Evolutionary conservation across 495 filamentous ascomycete species (phyloP).

Genomic region (Penicillium atrosanguineum): DNA sequence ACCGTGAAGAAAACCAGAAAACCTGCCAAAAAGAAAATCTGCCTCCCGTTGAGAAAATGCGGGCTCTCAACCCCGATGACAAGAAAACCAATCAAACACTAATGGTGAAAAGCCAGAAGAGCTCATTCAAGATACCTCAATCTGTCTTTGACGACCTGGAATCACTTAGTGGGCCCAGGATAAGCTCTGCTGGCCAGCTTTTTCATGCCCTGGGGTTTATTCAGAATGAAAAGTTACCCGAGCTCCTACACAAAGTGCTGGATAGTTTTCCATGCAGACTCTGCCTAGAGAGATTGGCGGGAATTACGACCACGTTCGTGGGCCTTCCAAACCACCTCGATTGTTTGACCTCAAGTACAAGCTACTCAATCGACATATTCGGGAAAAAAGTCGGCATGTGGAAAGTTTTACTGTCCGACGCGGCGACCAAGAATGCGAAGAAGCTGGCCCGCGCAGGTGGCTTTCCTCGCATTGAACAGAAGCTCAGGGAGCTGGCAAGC

Average conservation of each 20-base stretch:
- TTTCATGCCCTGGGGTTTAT: conserved; percentile 6
- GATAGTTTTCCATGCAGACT: conserved; percentile 22
- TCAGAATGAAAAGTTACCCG: conserved; percentile 1
- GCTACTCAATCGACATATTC: conserved; percentile 18
- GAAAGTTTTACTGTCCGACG: conserved; percentile 37
- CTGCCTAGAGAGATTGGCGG: conserved; percentile 11
- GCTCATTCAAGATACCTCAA: neutral
- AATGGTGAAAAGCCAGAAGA: neutral
- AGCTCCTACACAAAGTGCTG: conserved; percentile 8
- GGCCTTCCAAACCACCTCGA: neutral
- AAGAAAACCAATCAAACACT: conserved; percentile 6
- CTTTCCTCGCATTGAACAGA: conserved; percentile 8
- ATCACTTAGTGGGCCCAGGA: neutral
- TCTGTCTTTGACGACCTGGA: neutral
- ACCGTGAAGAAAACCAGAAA: neutral
- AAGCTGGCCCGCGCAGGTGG: conserved; percentile 5
- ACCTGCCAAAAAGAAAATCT: neutral
- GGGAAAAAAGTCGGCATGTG: conserved; percentile 33
- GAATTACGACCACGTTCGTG: neutral
- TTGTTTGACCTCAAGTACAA: neutral
- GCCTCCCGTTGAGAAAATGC: conserved; percentile 9
- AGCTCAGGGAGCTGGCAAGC: conserved; percentile 28
- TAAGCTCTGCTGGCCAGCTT: conserved; percentile 2
- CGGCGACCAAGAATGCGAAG: conserved; percentile 28
- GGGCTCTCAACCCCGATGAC: conserved; percentile 5